These are phyloP conservation scores for Prunus persica DNA, from an alignment of 306 rosid species.

Conservation along the genomic window Prunus_persica_NCBIv2 NC_034009.1:24884501-24885000, in stretches of 20 bases:
- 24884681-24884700: constrained; percentile 31
- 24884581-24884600: constrained; percentile 26
- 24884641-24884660: constrained; percentile 37
- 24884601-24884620: neutral
- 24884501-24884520: neutral
- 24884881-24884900: constrained; percentile 22
- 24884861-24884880: constrained; percentile 7
- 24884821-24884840: neutral
- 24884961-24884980: constrained; percentile 57
- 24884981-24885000: constrained; percentile 54
- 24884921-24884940: constrained; percentile 36
- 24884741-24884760: constrained; percentile 89
- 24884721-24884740: constrained; percentile 93
- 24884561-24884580: neutral
- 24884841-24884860: constrained; percentile 14
- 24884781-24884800: constrained; percentile 33
- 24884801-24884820: neutral
- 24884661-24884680: constrained; percentile 13
- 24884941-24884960: constrained; percentile 43
- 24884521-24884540: neutral
- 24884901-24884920: constrained; percentile 60
- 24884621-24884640: constrained; percentile 30
- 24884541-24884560: constrained; percentile 20
- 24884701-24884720: constrained; percentile 51
- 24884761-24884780: constrained; percentile 87